A percentile compares a stretch with the other conserved stretches of the same genome.
phyloP scores from a whole-genome alignment of 176 grass and related monocot species.

The Alopecurus myosuroides region DNA sequence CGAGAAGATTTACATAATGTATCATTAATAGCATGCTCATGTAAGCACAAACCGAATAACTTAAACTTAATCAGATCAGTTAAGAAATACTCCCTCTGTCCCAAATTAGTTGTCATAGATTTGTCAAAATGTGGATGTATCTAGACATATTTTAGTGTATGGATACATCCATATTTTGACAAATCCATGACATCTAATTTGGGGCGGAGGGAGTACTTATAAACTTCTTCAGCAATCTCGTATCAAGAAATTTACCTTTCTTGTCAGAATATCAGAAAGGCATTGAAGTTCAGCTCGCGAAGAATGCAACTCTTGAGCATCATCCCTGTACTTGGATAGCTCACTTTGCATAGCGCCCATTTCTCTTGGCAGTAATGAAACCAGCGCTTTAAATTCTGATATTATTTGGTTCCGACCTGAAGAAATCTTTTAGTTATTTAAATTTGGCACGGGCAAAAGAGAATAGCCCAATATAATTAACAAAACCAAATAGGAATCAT shows the following conservation, averaged over 20 bases:
- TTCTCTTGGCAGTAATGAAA: conserved; percentile 64
- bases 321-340: conserved; percentile 68
- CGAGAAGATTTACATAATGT: conserved; percentile 14
- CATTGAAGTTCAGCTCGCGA: conserved; percentile 71
- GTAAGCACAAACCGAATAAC: not conserved
- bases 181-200: too few relatives aligned
- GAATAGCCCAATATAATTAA: not conserved
- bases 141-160: too few relatives aligned
- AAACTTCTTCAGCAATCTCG: not conserved
- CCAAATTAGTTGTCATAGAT: too few relatives aligned
- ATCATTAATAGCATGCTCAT: conserved; percentile 24
- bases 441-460: not conserved
- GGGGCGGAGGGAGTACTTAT: too few relatives aligned
- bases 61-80: not conserved
- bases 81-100: too few relatives aligned
- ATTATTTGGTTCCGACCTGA: conserved; percentile 91
- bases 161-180: too few relatives aligned
- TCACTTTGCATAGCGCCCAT: conserved; percentile 81
- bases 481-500: conserved; percentile 11
- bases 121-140: too few relatives aligned
- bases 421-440: conserved; percentile 5
- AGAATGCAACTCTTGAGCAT: conserved; percentile 57
- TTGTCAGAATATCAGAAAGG: conserved; percentile 56
- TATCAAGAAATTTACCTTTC: conserved; percentile 49
- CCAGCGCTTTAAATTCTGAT: conserved; percentile 69